These are phyloP conservation scores for Mycena maculata DNA, from an alignment of 768 basidiomycete species.

Conservation along the genomic window DNA sequence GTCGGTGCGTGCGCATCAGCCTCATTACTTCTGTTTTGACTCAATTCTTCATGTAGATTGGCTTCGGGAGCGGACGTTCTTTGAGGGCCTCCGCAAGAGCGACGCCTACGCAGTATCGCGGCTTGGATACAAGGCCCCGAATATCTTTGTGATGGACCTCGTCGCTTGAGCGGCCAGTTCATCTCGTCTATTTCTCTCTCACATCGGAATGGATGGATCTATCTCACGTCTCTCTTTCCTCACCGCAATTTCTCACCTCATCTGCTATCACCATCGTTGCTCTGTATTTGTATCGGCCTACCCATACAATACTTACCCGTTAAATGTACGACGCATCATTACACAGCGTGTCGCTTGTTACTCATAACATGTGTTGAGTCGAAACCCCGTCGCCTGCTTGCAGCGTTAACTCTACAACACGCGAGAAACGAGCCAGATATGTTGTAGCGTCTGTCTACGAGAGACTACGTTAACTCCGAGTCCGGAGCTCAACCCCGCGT, in stretches of 20 bases:
- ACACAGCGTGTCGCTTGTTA: too few relatives aligned
- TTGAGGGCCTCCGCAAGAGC: conserved; percentile 71
- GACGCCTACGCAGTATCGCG: conserved; percentile 69
- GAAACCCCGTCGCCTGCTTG: neutral
- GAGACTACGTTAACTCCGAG: too few relatives aligned
- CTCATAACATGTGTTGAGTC: too few relatives aligned
- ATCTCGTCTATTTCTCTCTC: conserved; percentile 29
- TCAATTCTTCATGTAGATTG: conserved; percentile 63
- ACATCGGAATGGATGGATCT: conserved; percentile 23
- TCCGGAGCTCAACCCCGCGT: too few relatives aligned
- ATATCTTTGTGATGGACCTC: conserved; percentile 80
- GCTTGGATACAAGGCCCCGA: conserved; percentile 82
- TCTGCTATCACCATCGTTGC: conserved; percentile 17
- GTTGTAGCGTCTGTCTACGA: too few relatives aligned
- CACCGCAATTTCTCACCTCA: neutral
- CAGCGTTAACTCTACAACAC: neutral
- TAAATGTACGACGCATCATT: conserved; percentile 4
- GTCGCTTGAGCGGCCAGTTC: conserved; percentile 41
- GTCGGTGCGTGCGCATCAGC: conserved; percentile 57
- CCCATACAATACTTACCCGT: neutral
- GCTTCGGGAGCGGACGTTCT: conserved; percentile 78
- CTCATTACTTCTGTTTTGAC: neutral
- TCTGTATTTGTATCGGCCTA: conserved; percentile 9
- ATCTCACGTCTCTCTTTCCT: neutral
- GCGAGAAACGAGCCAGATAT: too few relatives aligned